Evolutionary conservation across 805 yeast genomes (phyloP), one percentile per base, ranked within the genome.

Genomic region (Zygotorulaspora sp.): DNA sequence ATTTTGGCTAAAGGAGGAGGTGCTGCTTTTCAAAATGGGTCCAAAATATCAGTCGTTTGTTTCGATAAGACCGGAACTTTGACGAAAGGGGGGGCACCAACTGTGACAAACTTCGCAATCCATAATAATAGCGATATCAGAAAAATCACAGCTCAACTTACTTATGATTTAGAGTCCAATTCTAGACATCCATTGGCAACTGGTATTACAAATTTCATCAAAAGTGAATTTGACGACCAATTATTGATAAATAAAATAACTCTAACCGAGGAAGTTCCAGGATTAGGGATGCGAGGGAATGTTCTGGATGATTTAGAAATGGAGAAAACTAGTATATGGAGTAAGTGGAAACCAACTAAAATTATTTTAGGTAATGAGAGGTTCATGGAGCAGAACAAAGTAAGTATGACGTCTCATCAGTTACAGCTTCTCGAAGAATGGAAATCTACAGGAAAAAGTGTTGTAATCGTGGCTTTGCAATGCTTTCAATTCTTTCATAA

Each of bases 1-100:
- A 77, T 83, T 35, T 65, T 83, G 25, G 87, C 83, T 1, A 73
- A 81, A 46, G 90, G 90, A 12, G 92, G 92, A 5, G 92, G 92
- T 22, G 79, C 77, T 32, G 87, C 90, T 2, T 82, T 83, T 54
- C 88, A 83, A 60, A 86, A 83, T 52, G 89, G 82, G 1, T 74
- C 87, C 1, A 65, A 65, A 16, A 67, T 80, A 19, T 73, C 76
- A 38, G 72, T 78, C 24, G 73, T 82, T 6, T 82, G 88, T 48
- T 83, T 83, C 53, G 92, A 83, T 59, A 83, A 83, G 48, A 83
- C 90, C 0, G 92, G 90, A 1, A 83, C 92, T 0, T 63, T 83
- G 46, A 83, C 92, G 0, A 63, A 61, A 40, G 78, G 78, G 16
- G 85, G 85, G 1, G 75, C 75, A 23, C 68, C 78, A 28, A 63